Conservation (phyloP, 371 early-diverging fungal species). For the Rozella allomycis region DNA sequence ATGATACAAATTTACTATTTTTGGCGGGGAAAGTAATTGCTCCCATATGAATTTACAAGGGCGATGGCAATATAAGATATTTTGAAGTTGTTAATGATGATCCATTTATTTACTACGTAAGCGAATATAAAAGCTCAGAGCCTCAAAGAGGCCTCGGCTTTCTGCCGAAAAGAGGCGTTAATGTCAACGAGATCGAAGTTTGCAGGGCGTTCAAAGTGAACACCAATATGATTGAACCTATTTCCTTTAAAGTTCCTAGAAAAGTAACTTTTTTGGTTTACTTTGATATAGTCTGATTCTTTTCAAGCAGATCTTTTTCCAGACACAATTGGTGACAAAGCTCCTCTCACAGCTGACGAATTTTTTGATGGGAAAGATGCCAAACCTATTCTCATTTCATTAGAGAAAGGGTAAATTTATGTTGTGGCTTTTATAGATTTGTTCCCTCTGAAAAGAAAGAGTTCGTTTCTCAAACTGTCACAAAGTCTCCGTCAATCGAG, state of each 20-base stretch:
- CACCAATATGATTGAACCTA: conserved; percentile 63
- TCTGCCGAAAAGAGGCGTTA: conserved; percentile 76
- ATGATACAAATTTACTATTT: conserved; percentile 67
- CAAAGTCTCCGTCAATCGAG: background rate
- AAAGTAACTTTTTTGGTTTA: conserved; percentile 46
- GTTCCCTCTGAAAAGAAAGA: conserved; percentile 44
- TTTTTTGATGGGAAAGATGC: conserved; percentile 68
- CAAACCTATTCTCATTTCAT: conserved; percentile 47
- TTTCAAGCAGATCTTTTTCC: conserved; percentile 93
- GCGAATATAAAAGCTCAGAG: conserved; percentile 68
- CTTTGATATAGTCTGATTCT: conserved; percentile 62
- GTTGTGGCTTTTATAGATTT: no score
- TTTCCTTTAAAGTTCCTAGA: conserved; percentile 88
- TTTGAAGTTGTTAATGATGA: conserved; percentile 63
- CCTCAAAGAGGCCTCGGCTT: conserved; percentile 86
- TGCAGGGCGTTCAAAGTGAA: conserved; percentile 78
- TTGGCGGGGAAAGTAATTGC: conserved; percentile 81
- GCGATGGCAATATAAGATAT: conserved; percentile 94
- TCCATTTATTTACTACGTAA: conserved; percentile 51
- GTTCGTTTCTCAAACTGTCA: conserved; percentile 14
- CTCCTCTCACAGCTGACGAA: conserved; percentile 67
- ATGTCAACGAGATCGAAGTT: conserved; percentile 67
- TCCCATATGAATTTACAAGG: conserved; percentile 20
- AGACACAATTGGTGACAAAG: conserved; percentile 50
- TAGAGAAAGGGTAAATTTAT: conserved; percentile 75